Evolutionary conservation across 371 early-diverging fungal genomes (phyloP).

Genomic region (Chytridium lagenaria): DNA sequence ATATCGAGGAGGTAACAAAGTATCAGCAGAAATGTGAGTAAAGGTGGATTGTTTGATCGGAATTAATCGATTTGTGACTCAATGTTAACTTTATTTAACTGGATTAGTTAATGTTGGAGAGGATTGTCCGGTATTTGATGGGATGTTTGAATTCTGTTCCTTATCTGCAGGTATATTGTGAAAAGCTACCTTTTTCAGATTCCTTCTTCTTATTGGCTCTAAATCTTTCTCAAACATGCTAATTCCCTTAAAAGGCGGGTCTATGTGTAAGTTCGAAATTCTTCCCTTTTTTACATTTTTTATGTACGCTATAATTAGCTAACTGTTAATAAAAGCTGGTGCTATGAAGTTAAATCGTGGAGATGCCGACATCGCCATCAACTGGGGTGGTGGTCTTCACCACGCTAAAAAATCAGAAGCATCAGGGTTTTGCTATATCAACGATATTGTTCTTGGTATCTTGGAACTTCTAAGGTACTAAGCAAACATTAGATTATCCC

Average conservation of each 20-base stretch:
- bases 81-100: constrained; percentile 18
- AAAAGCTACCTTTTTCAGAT: too few species aligned
- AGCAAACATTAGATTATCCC: not conserved
- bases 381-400: constrained; percentile 99
- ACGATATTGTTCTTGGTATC: constrained; percentile 98
- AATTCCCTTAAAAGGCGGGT: not conserved
- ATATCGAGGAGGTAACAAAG: constrained; percentile 78
- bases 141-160: constrained; percentile 94
- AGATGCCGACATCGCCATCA: constrained; percentile 94
- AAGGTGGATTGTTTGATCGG: not conserved
- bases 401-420: constrained; percentile 98
- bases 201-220: too few species aligned
- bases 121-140: constrained; percentile 99
- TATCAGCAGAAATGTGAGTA: constrained; percentile 82
- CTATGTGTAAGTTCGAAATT: constrained; percentile 19
- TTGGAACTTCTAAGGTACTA: constrained; percentile 85
- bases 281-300: too few species aligned
- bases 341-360: constrained; percentile 90
- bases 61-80: constrained; percentile 12
- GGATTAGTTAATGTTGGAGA: constrained; percentile 85
- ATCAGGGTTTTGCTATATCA: constrained; percentile 99
- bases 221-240: constrained; percentile 11
- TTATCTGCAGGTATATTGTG: constrained; percentile 86
- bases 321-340: constrained; percentile 66
- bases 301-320: too few species aligned